Base-by-base conservation (phyloP, 2,329 filamentous ascomycete species). In the Arthrobotrys pseudoclavata region DNA sequence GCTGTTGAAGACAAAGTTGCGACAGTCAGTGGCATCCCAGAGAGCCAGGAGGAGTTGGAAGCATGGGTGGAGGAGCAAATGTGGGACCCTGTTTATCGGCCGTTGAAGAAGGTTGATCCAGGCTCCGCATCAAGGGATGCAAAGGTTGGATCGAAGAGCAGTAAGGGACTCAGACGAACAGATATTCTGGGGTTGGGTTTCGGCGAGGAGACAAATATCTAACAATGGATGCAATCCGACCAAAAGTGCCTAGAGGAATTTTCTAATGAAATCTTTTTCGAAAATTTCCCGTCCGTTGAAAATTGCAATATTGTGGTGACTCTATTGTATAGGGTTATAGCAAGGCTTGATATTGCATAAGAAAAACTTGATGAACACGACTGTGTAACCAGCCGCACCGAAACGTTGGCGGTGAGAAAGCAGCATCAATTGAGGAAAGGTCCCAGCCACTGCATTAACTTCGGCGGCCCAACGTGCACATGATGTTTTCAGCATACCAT, bases 1-100 rank as follows among this genome's bases (percentile, higher is more conserved):
- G 91, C 93, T 0, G 85, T 92, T 0, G 85, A 89, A 70, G 92
- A 96, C 76, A 90, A 87, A 0, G 83, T 95, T 18, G 89, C 90
- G 0, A 88, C 88, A 70, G 87, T 90, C 80, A 82, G 88, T 72
- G 87, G 84, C 0, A 94, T 96, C 52, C 93, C 92, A 0, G 80
- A 81, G 0, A 83, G 82, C 10, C 85, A 89, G 0, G 84, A 81
- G 0, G 87, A 89, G 2, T 81, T 93, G 37, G 89, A 92, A 69
- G 87, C 88, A 71, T 95, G 92, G 92, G 90, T 94, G 75, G 83
- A 86, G 26, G 90, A 90, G 84, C 92, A 94, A 85, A 94, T 94
- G 92, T 94, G 92, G 92, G 85, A 91, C 79, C 87, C 92, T 0
- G 86, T 86, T 60, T 95, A 94, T 82, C 84, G 91, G 26, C 87